Evolutionary conservation across 2,329 filamentous ascomycete species (phyloP).

Genomic region (Epichloe scottii): DNA sequence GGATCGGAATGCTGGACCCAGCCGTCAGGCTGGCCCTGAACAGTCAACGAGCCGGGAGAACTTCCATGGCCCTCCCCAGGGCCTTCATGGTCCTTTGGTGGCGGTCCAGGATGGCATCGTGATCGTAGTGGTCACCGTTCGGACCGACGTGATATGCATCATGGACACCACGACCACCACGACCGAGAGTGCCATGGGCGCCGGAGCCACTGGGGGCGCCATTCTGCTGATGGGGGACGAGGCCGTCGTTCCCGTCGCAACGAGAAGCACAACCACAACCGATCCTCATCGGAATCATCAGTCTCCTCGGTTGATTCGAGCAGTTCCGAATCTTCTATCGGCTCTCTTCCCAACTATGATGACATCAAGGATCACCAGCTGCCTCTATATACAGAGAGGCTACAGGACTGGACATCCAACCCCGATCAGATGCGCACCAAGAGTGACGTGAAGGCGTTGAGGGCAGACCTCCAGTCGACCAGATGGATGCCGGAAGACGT

Average conservation of each 20-base stretch:
- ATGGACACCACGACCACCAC: constrained; percentile 9
- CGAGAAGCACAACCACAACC: constrained; percentile 11
- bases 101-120: neutral
- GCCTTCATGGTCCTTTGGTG: neutral
- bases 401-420: constrained; percentile 36
- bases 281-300: constrained; percentile 21
- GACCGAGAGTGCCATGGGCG: neutral
- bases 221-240: constrained; percentile 3
- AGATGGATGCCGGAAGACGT: constrained; percentile 11
- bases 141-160: neutral
- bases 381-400: constrained; percentile 28
- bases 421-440: constrained; percentile 37
- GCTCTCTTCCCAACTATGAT: constrained; percentile 41
- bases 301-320: constrained; percentile 22
- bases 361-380: constrained; percentile 36
- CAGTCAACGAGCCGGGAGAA: neutral
- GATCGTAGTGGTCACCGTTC: constrained; percentile 6
- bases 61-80: neutral
- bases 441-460: constrained; percentile 28
- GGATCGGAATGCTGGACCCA: neutral
- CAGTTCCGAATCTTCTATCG: constrained; percentile 30
- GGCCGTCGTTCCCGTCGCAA: neutral
- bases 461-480: constrained; percentile 30
- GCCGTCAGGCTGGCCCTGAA: neutral
- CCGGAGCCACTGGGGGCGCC: neutral